Evolutionary conservation across 108 stramenopile genomes (phyloP).

Genomic region (Nitzschia palea): DNA sequence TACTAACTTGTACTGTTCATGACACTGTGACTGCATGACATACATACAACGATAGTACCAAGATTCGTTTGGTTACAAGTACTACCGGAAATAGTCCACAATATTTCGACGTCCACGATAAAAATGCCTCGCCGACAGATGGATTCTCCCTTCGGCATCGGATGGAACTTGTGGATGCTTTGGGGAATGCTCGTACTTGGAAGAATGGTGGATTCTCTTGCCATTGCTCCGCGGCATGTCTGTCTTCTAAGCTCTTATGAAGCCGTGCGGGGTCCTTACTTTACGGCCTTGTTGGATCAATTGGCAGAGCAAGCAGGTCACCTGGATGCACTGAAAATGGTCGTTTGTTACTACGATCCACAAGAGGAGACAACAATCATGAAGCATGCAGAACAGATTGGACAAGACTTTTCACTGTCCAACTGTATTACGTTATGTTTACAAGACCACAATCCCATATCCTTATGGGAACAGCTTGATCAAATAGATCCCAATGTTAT

Average conservation of each 20-base stretch:
- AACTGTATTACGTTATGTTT: not conserved
- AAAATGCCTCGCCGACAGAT: no score
- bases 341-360: not conserved
- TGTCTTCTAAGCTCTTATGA: conserved; percentile 19
- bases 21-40: no score
- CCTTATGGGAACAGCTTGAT: conserved; percentile 1
- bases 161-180: no score
- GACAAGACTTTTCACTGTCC: not conserved
- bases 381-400: not conserved
- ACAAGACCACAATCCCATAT: conserved; percentile 23
- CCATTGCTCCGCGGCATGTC: conserved; percentile 12
- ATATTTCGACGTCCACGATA: no score
- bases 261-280: conserved; percentile 21
- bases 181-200: no score
- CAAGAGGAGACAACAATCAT: conserved; percentile 9
- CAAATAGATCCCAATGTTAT: not conserved
- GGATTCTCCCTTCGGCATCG: no score
- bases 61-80: no score
- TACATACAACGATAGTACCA: no score
- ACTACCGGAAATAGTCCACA: no score
- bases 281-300: conserved; percentile 35
- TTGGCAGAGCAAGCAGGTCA: conserved; percentile 12
- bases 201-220: no score
- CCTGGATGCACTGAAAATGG: not conserved
- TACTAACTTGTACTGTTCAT: no score